Evolutionary conservation across 306 rosid species (phyloP), one percentile per base, ranked within the genome.

Genomic region (Pachyrhizus erosus): DNA sequence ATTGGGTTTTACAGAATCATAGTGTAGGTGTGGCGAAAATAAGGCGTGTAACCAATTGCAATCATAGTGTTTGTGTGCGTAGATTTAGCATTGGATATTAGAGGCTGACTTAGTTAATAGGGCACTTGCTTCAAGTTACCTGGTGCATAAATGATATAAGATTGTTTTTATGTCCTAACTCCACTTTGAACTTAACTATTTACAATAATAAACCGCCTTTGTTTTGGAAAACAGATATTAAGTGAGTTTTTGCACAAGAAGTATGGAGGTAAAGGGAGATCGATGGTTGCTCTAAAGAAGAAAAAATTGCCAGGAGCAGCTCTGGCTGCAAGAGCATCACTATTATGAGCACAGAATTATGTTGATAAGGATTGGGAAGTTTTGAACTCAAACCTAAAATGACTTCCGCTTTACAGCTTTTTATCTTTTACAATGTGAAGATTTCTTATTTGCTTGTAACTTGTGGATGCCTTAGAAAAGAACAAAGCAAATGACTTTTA

Each of bases 221-320:
- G 49, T 51, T 87, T n/a, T n/a, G 83, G 49, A 80, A 70, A 55
- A 74, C 89, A 94, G 94, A 85, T 88, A 82, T 81, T 89, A 64
- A 57, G 86, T 65, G 89, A 90, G 65, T 94, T 89, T 69, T 86
- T 94, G 89, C 88, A 14, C 80, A 83, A 83, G 77, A 90, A 88
- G 82, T 91, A 90, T 85, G 94, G 94, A 80, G 91, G 97, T 70
- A 90, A 92, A 29, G 97, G 91, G 62, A 94, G 94, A 82, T 85
- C 92, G 84, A 78, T 84, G 52, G 83, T 84, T 40, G 76, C 83
- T 72, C 54, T 78, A 40, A 78, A 78, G 62, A 78, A 72, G 80
- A 84, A 40, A 65, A 78, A 84, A 62, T 54, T 84, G 45, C 83
- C 87, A 27, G 83, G 87, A 78, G 83, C 83, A 51, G n/a, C 80